Conservation (phyloP, 2,329 filamentous ascomycete species). For the Verticillium dahliae region DNA sequence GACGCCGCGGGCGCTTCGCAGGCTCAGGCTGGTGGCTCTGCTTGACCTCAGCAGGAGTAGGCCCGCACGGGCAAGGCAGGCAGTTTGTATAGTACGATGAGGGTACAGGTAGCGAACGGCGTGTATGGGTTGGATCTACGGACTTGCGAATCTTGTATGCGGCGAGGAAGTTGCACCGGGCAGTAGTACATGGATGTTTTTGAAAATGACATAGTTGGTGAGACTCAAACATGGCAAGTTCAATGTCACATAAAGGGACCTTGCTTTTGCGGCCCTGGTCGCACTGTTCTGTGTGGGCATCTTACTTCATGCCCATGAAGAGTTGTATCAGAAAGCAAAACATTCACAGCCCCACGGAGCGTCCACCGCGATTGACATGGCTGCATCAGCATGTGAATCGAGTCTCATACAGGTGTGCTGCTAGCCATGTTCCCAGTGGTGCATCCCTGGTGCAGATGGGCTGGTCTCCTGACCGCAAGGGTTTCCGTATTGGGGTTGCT, state of each 20-base stretch:
- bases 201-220: background rate
- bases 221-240: background rate
- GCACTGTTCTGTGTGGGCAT: no score
- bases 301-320: no score
- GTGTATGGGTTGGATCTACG: background rate
- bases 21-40: constrained; percentile 4
- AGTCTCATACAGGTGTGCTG: background rate
- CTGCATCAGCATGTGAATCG: no score
- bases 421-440: background rate
- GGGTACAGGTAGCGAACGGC: background rate
- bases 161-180: background rate
- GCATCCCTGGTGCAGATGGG: background rate
- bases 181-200: background rate
- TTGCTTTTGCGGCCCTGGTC: no score
- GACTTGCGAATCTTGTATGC: background rate
- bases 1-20: constrained; percentile 11
- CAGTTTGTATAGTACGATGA: background rate
- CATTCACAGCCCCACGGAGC: no score
- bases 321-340: no score
- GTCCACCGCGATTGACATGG: no score
- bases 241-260: no score
- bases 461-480: background rate
- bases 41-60: background rate
- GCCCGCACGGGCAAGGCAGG: background rate
- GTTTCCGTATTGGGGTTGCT: background rate